phyloP scores from a whole-genome alignment of 2,329 filamentous ascomycete species.

The Sclerotinia borealis region DNA sequence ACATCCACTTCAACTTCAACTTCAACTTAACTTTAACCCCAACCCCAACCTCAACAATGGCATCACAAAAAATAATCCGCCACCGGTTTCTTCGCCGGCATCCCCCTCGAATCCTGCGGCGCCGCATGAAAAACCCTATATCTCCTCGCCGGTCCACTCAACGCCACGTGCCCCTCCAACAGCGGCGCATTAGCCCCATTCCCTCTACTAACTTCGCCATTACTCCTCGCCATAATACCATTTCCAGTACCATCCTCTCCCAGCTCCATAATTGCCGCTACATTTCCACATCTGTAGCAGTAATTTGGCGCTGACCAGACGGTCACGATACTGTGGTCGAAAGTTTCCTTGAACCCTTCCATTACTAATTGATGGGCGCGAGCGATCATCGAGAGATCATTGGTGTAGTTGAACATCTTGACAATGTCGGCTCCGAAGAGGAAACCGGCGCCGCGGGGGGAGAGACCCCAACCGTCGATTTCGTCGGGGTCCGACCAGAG shows the following conservation, averaged over 20 bases:
- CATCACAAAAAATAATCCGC: slow-evolving; percentile 90
- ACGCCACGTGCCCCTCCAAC: slow-evolving; percentile 46
- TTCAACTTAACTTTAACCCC: too few relatives aligned
- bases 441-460: slow-evolving; percentile 73
- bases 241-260: slow-evolving; percentile 81
- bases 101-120: slow-evolving; percentile 89
- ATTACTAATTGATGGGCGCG: slow-evolving; percentile 96
- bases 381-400: slow-evolving; percentile 86
- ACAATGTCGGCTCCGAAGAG: slow-evolving; percentile 94
- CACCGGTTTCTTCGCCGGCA: slow-evolving; percentile 98
- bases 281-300: slow-evolving; percentile 87
- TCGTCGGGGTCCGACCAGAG: slow-evolving; percentile 98
- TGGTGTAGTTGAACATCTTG: slow-evolving; percentile 90
- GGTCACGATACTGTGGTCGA: slow-evolving; percentile 89
- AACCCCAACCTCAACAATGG: too few relatives aligned
- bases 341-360: slow-evolving; percentile 99
- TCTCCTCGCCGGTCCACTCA: slow-evolving; percentile 72
- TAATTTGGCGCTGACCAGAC: slow-evolving; percentile 99
- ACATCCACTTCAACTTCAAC: too few relatives aligned
- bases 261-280: slow-evolving; percentile 89
- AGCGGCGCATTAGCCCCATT: slow-evolving; percentile 41
- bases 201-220: slow-evolving; percentile 47
- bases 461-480: slow-evolving; percentile 94
- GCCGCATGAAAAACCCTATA: slow-evolving; percentile 97
- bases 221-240: slow-evolving; percentile 31